These are phyloP conservation scores for Sporisorium exsertum DNA, from an alignment of 1,284 basidiomycete genomes.

Conservation along the genomic window DNA sequence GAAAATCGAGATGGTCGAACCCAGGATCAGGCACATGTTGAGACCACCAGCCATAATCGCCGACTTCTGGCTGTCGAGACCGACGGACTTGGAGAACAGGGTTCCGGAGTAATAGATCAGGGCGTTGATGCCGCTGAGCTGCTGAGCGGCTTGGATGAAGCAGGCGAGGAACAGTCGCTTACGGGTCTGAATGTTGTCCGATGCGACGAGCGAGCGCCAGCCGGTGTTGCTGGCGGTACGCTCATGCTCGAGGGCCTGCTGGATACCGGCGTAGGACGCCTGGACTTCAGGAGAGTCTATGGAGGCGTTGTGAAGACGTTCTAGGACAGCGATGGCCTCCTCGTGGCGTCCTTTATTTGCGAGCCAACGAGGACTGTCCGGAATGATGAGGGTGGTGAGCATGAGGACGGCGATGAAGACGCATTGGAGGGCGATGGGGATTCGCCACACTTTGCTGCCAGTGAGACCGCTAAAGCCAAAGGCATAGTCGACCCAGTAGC, in stretches of 20 bases:
- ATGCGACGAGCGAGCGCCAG: slow-evolving; percentile 74
- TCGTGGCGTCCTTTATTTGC: slow-evolving; percentile 74
- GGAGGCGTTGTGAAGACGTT: slow-evolving; percentile 75
- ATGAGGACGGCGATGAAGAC: slow-evolving; percentile 77
- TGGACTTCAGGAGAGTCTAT: slow-evolving; percentile 73
- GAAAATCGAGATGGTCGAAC: slow-evolving; percentile 74
- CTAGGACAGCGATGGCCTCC: slow-evolving; percentile 77
- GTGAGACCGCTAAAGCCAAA: slow-evolving; percentile 71
- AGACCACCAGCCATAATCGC: slow-evolving; percentile 79
- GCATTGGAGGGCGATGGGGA: slow-evolving; percentile 79
- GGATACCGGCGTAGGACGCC: slow-evolving; percentile 70
- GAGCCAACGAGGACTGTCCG: slow-evolving; percentile 80
- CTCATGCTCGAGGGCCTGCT: slow-evolving; percentile 60
- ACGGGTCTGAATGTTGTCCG: slow-evolving; percentile 76
- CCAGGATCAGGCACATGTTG: slow-evolving; percentile 78
- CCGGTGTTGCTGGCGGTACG: slow-evolving; percentile 50
- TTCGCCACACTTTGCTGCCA: slow-evolving; percentile 75
- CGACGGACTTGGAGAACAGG: slow-evolving; percentile 68
- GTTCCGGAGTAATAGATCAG: slow-evolving; percentile 75
- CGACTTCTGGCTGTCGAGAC: slow-evolving; percentile 75
- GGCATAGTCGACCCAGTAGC: slow-evolving; percentile 69
- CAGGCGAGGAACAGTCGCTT: slow-evolving; percentile 75
- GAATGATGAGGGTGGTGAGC: slow-evolving; percentile 75
- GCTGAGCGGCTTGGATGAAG: slow-evolving; percentile 78
- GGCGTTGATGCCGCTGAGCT: slow-evolving; percentile 77